Evolutionary conservation across 1,284 basidiomycete genomes (phyloP), one percentile per base, ranked within the genome.

Genomic region (Heliocybe sulcata): DNA sequence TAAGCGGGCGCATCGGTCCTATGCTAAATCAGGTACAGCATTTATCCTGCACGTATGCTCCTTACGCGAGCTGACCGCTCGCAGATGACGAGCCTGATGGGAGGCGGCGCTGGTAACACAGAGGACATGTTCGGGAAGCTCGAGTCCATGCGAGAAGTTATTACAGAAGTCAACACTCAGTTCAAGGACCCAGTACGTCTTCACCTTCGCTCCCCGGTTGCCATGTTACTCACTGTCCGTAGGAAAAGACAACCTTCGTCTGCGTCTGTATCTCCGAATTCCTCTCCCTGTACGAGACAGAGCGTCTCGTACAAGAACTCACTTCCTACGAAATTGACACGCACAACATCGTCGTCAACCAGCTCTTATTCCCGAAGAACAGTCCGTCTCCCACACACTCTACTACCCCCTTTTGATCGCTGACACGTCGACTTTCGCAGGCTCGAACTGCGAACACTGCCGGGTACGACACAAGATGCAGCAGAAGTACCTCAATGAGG

Each of bases 241-340:
- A 94, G 89, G 94, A 98, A 72, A 95, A 96, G 75, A 99, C 96
- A 3, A 97, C 94, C 9, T 97, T 99, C 65, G 91, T 98, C 64
- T 98, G 96, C 68, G 95, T 98, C 53, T 97, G 94, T 77, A 98
- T 98, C 67, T 96, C 95, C 52, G 95, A 98, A 70, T 98, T 98
- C 81, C 75, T 99, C 63, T 98, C 95, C 22, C 76, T 99, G 22
- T 99, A 99, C 72, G 97, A 99, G 77, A 99, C 96, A 26, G 96
- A 99, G 71, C 90, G 96, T 27, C 80, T 99, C 48, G 92, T 99
- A 38, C 96, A 99, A 70, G 97, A 99, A 68, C 76, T 99, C 51
- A 96, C 95, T 12, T 78, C 85, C 51, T 99, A 99, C 72, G 94
- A 94, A 69, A 99, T 99, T 68, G 97, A 99, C 72, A 98, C 95